phyloP scores from a whole-genome alignment of 371 early-diverging fungal genomes.

The Actinomucor elegans region DNA sequence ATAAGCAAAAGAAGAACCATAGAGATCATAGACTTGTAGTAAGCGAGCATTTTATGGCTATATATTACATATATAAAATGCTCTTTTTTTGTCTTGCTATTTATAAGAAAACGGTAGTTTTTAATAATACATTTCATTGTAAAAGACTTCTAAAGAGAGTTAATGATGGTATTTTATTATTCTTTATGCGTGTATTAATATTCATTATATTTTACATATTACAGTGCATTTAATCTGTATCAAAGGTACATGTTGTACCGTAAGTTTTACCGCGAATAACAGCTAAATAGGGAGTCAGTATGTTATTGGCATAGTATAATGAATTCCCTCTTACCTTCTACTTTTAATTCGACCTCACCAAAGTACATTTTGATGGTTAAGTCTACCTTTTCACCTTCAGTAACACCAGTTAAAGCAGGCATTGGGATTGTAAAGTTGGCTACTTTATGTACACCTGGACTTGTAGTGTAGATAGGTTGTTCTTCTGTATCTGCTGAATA shows the following conservation, averaged over 20 bases:
- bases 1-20: too few species aligned
- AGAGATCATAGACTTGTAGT: too few species aligned
- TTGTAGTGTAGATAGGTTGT: conserved; percentile 49
- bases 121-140: too few species aligned
- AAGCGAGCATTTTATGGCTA: too few species aligned
- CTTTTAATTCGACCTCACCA: conserved; percentile 54
- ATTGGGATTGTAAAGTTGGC: conserved; percentile 57
- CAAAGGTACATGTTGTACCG: conserved; percentile 48
- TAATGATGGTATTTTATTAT: conserved; percentile 5
- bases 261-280: conserved; percentile 52
- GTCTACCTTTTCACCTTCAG: conserved; percentile 55
- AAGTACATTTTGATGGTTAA: conserved; percentile 38
- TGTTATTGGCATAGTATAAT: not conserved
- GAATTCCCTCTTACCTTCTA: conserved; percentile 20
- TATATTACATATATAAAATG: too few species aligned
- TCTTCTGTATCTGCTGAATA: conserved; percentile 54
- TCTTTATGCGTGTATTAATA: not conserved
- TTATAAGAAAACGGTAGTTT: too few species aligned
- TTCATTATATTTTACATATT: too few species aligned
- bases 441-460: conserved; percentile 51
- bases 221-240: conserved; percentile 35
- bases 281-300: conserved; percentile 12
- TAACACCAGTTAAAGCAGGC: conserved; percentile 52
- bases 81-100: too few species aligned
- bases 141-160: too few species aligned